phyloP scores from a whole-genome alignment of 225 moss, liverwort and hornwort species.

The Asterella californica region DNA sequence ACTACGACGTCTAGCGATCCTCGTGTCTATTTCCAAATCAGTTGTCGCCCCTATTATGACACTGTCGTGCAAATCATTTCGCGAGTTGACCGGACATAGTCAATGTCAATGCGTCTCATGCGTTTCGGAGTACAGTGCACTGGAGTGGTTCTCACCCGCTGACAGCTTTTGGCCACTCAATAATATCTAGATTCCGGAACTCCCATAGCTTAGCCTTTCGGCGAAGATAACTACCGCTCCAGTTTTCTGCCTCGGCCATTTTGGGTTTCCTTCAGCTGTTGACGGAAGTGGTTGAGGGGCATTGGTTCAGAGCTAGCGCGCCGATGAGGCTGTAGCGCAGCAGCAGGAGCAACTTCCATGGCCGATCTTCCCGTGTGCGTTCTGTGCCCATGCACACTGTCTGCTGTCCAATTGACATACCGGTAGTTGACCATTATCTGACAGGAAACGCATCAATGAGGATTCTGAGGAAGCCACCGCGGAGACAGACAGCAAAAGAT shows the following conservation, averaged over 20 bases:
- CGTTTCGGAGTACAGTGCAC: not conserved
- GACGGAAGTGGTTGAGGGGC: not conserved
- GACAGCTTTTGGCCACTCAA: not conserved
- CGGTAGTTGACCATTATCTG: not conserved
- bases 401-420: not conserved
- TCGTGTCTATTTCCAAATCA: not conserved
- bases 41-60: not conserved
- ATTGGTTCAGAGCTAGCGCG: not conserved
- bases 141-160: not conserved
- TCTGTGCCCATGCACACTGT: not conserved
- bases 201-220: not conserved
- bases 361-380: not conserved
- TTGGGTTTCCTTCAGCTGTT: not conserved
- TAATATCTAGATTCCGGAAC: not conserved
- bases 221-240: not conserved
- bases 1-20: not conserved
- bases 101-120: slow-evolving; percentile 10
- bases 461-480: not conserved
- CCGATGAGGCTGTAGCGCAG: not conserved
- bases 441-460: not conserved
- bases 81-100: slow-evolving; percentile 4
- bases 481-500: not conserved
- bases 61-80: not conserved
- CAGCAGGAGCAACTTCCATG: not conserved
- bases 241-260: not conserved